A percentile compares a stretch with the other conserved stretches of the same genome.
These are phyloP conservation scores for Tolypocladium inflatum DNA, from an alignment of 2,329 filamentous ascomycete species.

Conservation along the genomic window DNA sequence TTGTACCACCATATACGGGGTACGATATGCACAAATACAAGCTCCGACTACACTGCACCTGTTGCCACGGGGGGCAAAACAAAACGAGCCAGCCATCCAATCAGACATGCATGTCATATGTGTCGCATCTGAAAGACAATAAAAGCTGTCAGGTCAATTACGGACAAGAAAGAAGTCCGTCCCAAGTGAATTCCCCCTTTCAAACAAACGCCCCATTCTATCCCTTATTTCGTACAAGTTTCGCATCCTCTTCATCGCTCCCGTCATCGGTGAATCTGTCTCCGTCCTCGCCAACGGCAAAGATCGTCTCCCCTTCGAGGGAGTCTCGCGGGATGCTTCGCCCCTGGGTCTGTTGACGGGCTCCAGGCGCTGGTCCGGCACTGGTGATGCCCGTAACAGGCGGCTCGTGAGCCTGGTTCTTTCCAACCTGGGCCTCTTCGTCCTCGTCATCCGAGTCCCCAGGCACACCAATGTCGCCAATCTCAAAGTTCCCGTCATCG, in stretches of 20 bases:
- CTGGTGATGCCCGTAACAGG: conserved; percentile 15
- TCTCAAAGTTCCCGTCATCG: conserved; percentile 90
- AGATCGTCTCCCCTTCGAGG: conserved; percentile 85
- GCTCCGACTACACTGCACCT: background rate
- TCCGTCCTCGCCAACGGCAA: conserved; percentile 78
- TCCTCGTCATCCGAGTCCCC: conserved; percentile 48
- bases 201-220: background rate
- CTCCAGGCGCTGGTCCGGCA: conserved; percentile 11
- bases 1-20: background rate
- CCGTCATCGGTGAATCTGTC: conserved; percentile 79
- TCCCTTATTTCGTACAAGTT: conserved; percentile 37
- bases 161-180: background rate
- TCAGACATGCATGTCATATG: background rate
- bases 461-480: conserved; percentile 77
- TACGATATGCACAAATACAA: background rate
- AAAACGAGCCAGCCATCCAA: background rate
- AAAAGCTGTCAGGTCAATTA: background rate
- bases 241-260: conserved; percentile 36
- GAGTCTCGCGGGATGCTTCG: conserved; percentile 41
- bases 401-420: conserved; percentile 13
- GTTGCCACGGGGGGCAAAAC: background rate
- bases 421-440: conserved; percentile 44
- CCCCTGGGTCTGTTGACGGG: conserved; percentile 10
- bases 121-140: background rate
- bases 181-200: background rate